Base-by-base conservation (phyloP, 176 grass and related monocot species). In the Chrysopogon serrulatus region DNA sequence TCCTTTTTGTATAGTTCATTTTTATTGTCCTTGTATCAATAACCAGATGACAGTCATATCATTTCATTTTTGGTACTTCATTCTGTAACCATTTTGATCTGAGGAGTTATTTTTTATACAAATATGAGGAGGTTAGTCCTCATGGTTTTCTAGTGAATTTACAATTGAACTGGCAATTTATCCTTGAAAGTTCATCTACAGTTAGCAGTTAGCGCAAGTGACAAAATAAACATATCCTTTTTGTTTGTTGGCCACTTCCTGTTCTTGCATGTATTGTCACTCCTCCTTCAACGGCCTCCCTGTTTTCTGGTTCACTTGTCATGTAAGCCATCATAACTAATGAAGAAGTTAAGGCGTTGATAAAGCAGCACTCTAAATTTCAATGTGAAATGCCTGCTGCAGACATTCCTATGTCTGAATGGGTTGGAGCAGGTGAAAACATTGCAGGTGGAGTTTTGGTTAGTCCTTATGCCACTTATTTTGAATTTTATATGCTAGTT, bases 361-460 rank as follows among this genome's bases (percentile, higher is more conserved):
- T 80, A 39, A 80, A 83, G 31, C 54, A 53, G 36, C 83, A 90
- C 36, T 83, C 36, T 63, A 90, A 88, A 86, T 90, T 81, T 88
- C 83, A 83, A 41, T 94, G 92, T 88, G 88, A 88, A 48, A 80
- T 94, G 36, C 83, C 92, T 86, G 85, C 69, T 30, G 82, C 32
- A 42, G 79, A 77, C 31, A 86, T 84, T 68, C 86, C 69, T 49
- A 83, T 59, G 71, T 81, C 83, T 30, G 86, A 90, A 80, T 94
- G 88, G 88, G 62, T 86, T 36, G 92, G 92, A 86, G 88, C 92
- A 61, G 86, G 92, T 71, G 86, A 77, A 75, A 39, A 79, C n/a
- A 43, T 14, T 84, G 5, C 36, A 89, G 87, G 82, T 83, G 86
- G 64, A 78, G 43, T 84, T 43, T 69, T 66, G 43, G 14, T 39